These are phyloP conservation scores for Paxillus rubicundulus DNA, from an alignment of 768 basidiomycete species.

Conservation along the genomic window DNA sequence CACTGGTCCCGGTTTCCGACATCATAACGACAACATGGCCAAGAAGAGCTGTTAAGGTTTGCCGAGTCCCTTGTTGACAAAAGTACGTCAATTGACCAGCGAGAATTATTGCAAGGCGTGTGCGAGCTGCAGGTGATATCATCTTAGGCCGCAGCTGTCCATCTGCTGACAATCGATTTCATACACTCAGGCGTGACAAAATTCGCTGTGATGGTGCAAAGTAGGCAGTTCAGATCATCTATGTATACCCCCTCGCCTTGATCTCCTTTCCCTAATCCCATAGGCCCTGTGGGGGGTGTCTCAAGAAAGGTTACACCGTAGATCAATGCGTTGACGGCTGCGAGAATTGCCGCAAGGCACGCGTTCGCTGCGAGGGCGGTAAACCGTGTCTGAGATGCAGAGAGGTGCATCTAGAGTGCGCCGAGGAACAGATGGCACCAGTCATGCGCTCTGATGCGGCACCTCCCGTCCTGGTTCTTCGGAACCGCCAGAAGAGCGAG, in stretches of 20 bases:
- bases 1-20: slow-evolving; percentile 52
- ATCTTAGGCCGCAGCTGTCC: neutral
- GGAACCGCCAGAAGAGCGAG: slow-evolving; percentile 39
- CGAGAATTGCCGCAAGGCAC: slow-evolving; percentile 53
- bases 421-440: slow-evolving; percentile 37
- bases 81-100: slow-evolving; percentile 11
- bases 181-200: slow-evolving; percentile 51
- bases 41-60: slow-evolving; percentile 52
- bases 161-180: slow-evolving; percentile 2
- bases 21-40: slow-evolving; percentile 46
- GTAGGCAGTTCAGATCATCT: slow-evolving; percentile 28
- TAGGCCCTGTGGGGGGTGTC: slow-evolving; percentile 60
- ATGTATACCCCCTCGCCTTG: slow-evolving; percentile 1
- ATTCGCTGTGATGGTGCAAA: slow-evolving; percentile 56
- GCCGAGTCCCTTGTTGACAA: slow-evolving; percentile 10
- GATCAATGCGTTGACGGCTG: slow-evolving; percentile 63
- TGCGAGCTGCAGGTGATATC: slow-evolving; percentile 51
- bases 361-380: slow-evolving; percentile 42
- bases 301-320: slow-evolving; percentile 49
- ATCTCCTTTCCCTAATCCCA: neutral
- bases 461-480: slow-evolving; percentile 21
- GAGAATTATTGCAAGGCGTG: slow-evolving; percentile 42
- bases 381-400: slow-evolving; percentile 36
- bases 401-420: slow-evolving; percentile 41
- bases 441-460: slow-evolving; percentile 23